phyloP scores from a whole-genome alignment of 371 early-diverging fungal genomes.

The Mucor mucedo region DNA sequence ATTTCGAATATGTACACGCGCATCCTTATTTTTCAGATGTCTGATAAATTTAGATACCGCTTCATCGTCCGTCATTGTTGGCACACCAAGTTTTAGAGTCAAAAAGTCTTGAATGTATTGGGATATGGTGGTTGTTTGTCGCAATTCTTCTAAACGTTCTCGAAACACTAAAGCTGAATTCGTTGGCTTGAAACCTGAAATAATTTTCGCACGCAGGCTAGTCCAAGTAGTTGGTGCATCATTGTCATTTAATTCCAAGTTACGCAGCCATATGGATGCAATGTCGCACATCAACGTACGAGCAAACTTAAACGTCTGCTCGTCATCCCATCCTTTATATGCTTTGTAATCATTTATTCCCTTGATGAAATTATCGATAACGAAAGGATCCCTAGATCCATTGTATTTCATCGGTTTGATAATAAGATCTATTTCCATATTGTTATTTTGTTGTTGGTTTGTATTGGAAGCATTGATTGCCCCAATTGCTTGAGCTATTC shows the following conservation, averaged over 20 bases:
- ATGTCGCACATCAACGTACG: neutral
- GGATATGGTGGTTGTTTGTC: neutral
- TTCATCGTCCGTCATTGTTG: neutral
- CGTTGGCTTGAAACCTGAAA: neutral
- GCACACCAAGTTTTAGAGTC: neutral
- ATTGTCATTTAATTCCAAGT: neutral
- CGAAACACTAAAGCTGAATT: neutral
- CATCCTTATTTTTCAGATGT: too few relatives aligned
- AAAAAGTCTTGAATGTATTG: neutral
- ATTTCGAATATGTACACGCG: too few relatives aligned
- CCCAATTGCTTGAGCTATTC: too few relatives aligned
- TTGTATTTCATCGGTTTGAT: neutral
- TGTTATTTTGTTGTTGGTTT: too few relatives aligned
- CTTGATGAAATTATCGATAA: neutral
- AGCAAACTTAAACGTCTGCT: neutral
- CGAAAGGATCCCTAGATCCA: conserved; percentile 6
- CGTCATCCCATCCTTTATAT: neutral
- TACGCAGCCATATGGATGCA: neutral
- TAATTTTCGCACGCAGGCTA: neutral
- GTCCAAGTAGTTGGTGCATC: neutral
- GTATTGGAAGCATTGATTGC: too few relatives aligned
- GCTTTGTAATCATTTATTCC: neutral
- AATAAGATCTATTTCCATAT: too few relatives aligned
- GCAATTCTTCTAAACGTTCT: neutral
- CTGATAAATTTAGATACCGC: too few relatives aligned